phyloP scores from a whole-genome alignment of 257 asterid genomes.

The Nicotiana tabacum region DNA sequence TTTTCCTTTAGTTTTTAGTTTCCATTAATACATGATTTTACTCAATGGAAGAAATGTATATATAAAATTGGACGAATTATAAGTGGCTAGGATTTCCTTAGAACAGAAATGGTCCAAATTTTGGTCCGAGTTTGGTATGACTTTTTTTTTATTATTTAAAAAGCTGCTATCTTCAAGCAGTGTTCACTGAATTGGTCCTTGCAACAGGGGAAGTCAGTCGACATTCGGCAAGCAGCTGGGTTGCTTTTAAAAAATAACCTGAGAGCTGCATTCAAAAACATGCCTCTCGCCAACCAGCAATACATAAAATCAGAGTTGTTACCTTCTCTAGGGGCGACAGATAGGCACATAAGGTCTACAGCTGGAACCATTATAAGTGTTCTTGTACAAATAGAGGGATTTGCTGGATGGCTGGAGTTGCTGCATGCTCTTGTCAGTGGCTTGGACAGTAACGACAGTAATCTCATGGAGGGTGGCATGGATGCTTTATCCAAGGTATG shows the following conservation, averaged over 20 bases:
- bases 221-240: constrained; percentile 98
- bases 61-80: neutral
- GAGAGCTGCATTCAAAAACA: constrained; percentile 44
- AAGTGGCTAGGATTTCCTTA: neutral
- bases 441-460: constrained; percentile 79
- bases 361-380: constrained; percentile 90
- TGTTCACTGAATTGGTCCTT: constrained; percentile 4
- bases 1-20: neutral
- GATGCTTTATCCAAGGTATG: constrained; percentile 96
- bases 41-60: neutral
- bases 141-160: neutral
- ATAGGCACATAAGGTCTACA: constrained; percentile 85
- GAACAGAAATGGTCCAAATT: neutral
- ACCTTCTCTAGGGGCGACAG: constrained; percentile 86
- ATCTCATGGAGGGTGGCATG: constrained; percentile 99
- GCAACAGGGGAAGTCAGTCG: constrained; percentile 86
- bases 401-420: constrained; percentile 93
- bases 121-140: neutral
- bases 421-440: constrained; percentile 73
- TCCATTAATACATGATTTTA: neutral
- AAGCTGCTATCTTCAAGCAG: neutral
- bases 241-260: constrained; percentile 85
- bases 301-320: constrained; percentile 74
- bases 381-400: constrained; percentile 80
- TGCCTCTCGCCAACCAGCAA: constrained; percentile 66